Evolutionary conservation across 768 basidiomycete genomes (phyloP).

Genomic region (Phylloporus scabripes): DNA sequence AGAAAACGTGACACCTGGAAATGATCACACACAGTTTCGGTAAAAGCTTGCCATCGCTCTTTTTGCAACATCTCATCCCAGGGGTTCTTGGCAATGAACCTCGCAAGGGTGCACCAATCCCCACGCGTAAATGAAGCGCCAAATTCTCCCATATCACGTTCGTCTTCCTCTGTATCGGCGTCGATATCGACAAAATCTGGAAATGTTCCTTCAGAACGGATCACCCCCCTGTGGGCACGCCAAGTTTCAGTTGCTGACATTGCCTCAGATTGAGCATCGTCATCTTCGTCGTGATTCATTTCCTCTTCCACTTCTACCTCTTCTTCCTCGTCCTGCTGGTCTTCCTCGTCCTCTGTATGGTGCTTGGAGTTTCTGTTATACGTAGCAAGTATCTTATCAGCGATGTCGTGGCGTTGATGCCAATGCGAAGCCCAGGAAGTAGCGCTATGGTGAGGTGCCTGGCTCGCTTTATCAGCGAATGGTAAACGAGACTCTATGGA

Average conservation of each 20-base stretch:
- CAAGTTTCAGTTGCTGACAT: slow-evolving; percentile 15
- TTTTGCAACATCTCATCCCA: slow-evolving; percentile 39
- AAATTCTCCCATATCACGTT: slow-evolving; percentile 45
- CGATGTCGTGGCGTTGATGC: slow-evolving; percentile 58
- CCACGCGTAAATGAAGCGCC: slow-evolving; percentile 51
- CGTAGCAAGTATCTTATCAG: slow-evolving; percentile 52
- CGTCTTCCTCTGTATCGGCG: slow-evolving; percentile 26
- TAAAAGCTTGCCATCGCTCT: slow-evolving; percentile 54
- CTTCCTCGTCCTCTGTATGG: slow-evolving; percentile 31
- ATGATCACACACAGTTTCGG: slow-evolving; percentile 39
- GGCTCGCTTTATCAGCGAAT: slow-evolving; percentile 9
- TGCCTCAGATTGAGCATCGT: slow-evolving; percentile 21
- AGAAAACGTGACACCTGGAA: not conserved
- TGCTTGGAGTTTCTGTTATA: slow-evolving; percentile 31
- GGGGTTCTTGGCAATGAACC: slow-evolving; percentile 47
- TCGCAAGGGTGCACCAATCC: slow-evolving; percentile 57
- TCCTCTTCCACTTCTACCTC: slow-evolving; percentile 24
- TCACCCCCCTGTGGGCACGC: slow-evolving; percentile 14
- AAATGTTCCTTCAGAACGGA: slow-evolving; percentile 19
- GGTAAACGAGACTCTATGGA: not conserved
- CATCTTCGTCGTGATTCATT: slow-evolving; percentile 16
- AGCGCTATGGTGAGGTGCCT: slow-evolving; percentile 66
- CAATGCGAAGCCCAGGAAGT: slow-evolving; percentile 66
- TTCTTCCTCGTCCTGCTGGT: slow-evolving; percentile 35
- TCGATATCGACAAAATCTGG: slow-evolving; percentile 16